Percentiles rank a stretch among this genome's conserved stretches.
These are phyloP conservation scores for Globisporangium sylvaticum DNA, from an alignment of 352 stramenopile species.

Conservation along the genomic window DNA sequence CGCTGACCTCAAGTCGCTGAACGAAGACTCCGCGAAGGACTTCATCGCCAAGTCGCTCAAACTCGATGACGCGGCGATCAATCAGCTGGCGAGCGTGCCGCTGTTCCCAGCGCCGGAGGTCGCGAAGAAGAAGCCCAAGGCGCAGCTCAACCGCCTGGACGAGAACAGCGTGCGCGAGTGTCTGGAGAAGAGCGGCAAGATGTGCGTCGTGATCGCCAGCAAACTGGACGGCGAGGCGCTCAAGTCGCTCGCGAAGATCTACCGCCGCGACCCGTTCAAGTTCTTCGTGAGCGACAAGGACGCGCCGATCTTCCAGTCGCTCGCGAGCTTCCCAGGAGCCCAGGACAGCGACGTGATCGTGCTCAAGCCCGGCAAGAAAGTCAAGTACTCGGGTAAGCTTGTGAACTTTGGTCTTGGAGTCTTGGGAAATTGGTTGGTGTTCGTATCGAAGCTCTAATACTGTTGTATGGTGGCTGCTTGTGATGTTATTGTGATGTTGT, in stretches of 20 bases:
- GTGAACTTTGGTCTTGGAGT: not conserved
- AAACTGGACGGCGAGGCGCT: conserved; percentile 29
- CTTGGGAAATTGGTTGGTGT: not conserved
- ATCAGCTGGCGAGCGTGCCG: conserved; percentile 32
- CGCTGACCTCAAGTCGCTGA: conserved; percentile 25
- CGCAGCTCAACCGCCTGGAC: conserved; percentile 40
- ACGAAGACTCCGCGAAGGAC: conserved; percentile 45
- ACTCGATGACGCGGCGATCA: conserved; percentile 25
- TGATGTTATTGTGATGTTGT: not conserved
- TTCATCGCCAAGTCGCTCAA: conserved; percentile 52
- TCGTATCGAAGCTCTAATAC: not conserved
- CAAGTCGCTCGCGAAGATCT: conserved; percentile 70
- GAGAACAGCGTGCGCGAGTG: conserved; percentile 36
- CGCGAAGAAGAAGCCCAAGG: conserved; percentile 67
- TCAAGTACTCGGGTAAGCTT: conserved; percentile 60
- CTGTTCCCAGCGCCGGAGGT: conserved; percentile 63
- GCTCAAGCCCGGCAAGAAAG: conserved; percentile 51
- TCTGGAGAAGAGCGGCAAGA: conserved; percentile 47
- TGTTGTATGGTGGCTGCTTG: conserved; percentile 8
- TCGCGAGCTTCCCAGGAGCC: conserved; percentile 34
- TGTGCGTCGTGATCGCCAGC: conserved; percentile 62
- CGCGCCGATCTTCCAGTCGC: conserved; percentile 30
- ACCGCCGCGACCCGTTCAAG: conserved; percentile 66
- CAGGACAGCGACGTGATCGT: conserved; percentile 34
- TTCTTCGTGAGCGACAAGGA: conserved; percentile 47